Evolutionary conservation across 2,329 filamentous ascomycete species (phyloP).

Genomic region (Hymenoscyphus occultus): DNA sequence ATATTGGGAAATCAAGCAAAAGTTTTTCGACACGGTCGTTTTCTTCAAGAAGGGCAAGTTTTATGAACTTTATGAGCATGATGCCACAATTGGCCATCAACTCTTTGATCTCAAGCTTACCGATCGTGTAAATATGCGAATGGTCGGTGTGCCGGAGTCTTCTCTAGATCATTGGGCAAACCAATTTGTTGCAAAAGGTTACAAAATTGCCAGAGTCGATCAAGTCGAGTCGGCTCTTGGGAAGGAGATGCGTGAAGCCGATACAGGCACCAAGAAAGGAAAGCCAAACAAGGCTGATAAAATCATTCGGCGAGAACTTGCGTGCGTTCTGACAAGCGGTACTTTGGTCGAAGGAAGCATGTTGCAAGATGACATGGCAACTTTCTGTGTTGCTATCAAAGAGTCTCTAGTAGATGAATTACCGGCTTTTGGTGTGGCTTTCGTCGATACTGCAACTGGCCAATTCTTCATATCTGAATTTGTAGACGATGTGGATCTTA

Average conservation of each 20-base stretch:
- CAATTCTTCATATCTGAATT: conserved; percentile 95
- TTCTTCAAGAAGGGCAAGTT: conserved; percentile 99
- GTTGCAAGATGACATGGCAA: conserved; percentile 97
- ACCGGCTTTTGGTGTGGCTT: conserved; percentile 86
- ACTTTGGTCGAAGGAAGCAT: conserved; percentile 94
- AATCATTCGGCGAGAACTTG: conserved; percentile 85
- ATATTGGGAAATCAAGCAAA: conserved; percentile 99
- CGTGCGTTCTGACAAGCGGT: conserved; percentile 85
- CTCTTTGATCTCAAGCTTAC: conserved; percentile 97
- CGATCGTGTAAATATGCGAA: conserved; percentile 97
- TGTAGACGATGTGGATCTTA: conserved; percentile 86
- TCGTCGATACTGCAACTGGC: conserved; percentile 92
- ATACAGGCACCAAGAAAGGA: conserved; percentile 44
- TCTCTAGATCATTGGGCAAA: conserved; percentile 97
- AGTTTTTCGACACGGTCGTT: conserved; percentile 94
- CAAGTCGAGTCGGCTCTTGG: conserved; percentile 94
- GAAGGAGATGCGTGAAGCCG: conserved; percentile 98
- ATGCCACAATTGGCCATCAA: conserved; percentile 93
- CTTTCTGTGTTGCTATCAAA: conserved; percentile 94
- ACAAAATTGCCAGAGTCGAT: conserved; percentile 94
- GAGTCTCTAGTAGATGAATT: conserved; percentile 67
- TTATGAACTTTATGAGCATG: conserved; percentile 97
- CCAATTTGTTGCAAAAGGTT: conserved; percentile 96
- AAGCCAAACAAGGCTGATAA: conserved; percentile 71
- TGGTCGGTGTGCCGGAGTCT: conserved; percentile 96